Conservation (phyloP, 495 filamentous ascomycete species). For the Aspergillus sparsus region DNA sequence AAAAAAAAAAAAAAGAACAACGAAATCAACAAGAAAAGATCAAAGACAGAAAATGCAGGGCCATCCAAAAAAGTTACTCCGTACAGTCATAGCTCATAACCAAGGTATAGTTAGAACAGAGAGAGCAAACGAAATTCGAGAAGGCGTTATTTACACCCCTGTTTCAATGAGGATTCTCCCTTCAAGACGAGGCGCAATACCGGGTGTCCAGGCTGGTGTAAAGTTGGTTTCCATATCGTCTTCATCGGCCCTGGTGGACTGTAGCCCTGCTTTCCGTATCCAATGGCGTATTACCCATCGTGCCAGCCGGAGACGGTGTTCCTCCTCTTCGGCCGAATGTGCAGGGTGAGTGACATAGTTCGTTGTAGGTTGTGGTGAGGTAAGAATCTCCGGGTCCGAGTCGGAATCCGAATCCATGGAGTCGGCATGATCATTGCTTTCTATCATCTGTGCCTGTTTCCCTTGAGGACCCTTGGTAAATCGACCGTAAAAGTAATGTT, state of each 20-base stretch:
- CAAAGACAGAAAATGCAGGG: background rate
- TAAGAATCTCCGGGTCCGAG: conserved; percentile 44
- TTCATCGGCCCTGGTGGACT: conserved; percentile 36
- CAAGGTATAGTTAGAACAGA: conserved; percentile 2
- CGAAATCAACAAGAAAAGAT: background rate
- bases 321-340: conserved; percentile 41
- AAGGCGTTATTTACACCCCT: background rate
- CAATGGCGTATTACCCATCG: conserved; percentile 69
- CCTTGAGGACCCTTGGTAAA: conserved; percentile 33
- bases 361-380: conserved; percentile 34
- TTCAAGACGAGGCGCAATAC: conserved; percentile 74
- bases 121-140: background rate
- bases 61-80: conserved; percentile 8
- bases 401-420: conserved; percentile 51
- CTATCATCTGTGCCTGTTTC: conserved; percentile 23
- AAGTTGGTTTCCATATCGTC: conserved; percentile 51
- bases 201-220: conserved; percentile 73
- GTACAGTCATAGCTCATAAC: conserved; percentile 14
- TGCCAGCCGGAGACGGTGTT: conserved; percentile 49
- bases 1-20: background rate
- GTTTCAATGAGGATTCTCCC: conserved; percentile 63
- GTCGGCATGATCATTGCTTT: conserved; percentile 29
- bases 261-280: conserved; percentile 67
- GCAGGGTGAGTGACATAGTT: conserved; percentile 47
- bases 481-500: conserved; percentile 45